phyloP scores from a whole-genome alignment of 2,329 filamentous ascomycete genomes.

The Sporothrix humicola region DNA sequence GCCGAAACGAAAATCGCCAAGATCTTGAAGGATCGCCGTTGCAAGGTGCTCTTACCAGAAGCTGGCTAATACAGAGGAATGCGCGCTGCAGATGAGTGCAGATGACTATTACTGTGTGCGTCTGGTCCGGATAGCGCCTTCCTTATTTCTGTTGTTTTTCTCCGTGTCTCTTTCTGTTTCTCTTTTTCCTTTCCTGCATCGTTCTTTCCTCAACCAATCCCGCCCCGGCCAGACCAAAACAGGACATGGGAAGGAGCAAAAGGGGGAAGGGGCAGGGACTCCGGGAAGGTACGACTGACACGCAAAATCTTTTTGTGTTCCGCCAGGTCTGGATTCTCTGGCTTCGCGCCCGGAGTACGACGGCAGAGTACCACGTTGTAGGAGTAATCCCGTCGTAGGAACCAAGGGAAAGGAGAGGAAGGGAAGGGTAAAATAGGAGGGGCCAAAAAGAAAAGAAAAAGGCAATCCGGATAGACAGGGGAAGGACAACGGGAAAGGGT shows the following conservation, averaged over 20 bases:
- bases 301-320: not conserved
- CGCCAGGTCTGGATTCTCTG: conserved; percentile 11
- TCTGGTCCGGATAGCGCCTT: conserved; percentile 19
- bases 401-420: not conserved
- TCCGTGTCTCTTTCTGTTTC: not conserved
- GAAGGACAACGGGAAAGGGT: conserved; percentile 11
- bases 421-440: not conserved
- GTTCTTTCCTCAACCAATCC: not conserved
- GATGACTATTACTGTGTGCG: not conserved
- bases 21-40: conserved; percentile 29
- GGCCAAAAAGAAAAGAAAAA: not conserved
- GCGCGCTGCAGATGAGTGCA: not conserved
- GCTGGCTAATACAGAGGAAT: conserved; percentile 9
- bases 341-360: conserved; percentile 14
- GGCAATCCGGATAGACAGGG: not conserved
- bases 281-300: conserved; percentile 1
- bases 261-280: not conserved
- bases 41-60: conserved; percentile 17
- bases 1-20: conserved; percentile 30
- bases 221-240: not conserved
- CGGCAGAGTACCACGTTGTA: conserved; percentile 1
- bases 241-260: conserved; percentile 5
- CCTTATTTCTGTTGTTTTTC: not conserved
- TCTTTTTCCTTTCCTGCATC: not conserved
- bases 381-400: not conserved